phyloP scores from a whole-genome alignment of 441 rosid genomes.

The Breynia disticha region DNA sequence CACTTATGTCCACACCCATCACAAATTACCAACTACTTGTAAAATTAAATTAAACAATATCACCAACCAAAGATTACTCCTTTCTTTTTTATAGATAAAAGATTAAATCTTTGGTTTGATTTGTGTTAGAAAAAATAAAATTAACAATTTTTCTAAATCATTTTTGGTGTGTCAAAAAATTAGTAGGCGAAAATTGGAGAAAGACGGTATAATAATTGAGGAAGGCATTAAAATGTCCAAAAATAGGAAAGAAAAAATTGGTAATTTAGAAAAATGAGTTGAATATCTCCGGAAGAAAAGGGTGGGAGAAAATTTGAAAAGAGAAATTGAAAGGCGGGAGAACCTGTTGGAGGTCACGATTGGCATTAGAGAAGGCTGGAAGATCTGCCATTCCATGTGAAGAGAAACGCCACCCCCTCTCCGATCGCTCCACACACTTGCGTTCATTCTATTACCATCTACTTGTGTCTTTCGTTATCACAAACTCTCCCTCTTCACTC shows the following conservation, averaged over 20 bases:
- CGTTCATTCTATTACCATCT: conserved; percentile 70
- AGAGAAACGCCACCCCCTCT: conserved; percentile 56
- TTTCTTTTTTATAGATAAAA: no score
- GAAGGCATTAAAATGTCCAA: conserved; percentile 1
- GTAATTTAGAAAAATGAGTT: no score
- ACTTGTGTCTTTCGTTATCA: conserved; percentile 2
- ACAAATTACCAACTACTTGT: no score
- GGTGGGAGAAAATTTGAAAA: not conserved
- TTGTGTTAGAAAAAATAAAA: not conserved
- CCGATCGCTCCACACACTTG: conserved; percentile 63
- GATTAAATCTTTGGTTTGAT: no score
- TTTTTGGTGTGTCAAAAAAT: no score
- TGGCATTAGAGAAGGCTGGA: conserved; percentile 73
- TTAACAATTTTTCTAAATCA: no score
- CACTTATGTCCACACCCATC: not conserved
- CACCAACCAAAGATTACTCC: no score
- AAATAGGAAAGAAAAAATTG: not conserved
- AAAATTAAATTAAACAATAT: no score
- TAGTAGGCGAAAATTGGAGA: no score
- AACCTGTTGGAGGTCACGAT: conserved; percentile 84
- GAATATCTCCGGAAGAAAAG: not conserved
- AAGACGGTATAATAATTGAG: no score
- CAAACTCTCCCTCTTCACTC: no score
- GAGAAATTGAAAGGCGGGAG: not conserved
- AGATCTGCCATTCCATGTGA: conserved; percentile 99